Conservation (phyloP, 2,329 filamentous ascomycete species). For the Calonectria honghensis region DNA sequence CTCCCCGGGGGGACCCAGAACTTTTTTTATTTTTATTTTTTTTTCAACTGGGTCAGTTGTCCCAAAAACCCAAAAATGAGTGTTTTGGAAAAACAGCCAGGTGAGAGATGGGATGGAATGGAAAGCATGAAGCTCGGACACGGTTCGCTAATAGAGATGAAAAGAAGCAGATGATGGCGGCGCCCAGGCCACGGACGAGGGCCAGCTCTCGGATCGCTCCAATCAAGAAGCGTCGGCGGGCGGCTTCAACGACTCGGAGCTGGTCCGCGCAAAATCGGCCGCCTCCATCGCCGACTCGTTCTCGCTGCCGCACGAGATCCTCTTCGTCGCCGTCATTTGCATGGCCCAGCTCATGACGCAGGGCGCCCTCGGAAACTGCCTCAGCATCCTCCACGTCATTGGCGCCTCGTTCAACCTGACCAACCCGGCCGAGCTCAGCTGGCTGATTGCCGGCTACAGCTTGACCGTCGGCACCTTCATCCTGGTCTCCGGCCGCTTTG, state of each 20-base stretch:
- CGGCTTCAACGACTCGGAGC: slow-evolving; percentile 24
- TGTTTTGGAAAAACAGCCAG: slow-evolving; percentile 2
- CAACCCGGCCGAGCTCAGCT: slow-evolving; percentile 57
- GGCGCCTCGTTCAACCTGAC: slow-evolving; percentile 48
- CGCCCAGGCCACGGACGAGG: not conserved
- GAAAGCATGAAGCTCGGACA: not conserved
- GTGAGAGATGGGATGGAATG: not conserved
- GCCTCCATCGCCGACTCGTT: slow-evolving; percentile 50
- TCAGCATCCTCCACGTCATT: slow-evolving; percentile 50
- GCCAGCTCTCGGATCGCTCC: slow-evolving; percentile 12
- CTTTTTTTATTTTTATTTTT: not conserved
- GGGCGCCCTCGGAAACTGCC: slow-evolving; percentile 50
- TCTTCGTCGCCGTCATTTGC: slow-evolving; percentile 49
- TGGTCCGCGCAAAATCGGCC: slow-evolving; percentile 47
- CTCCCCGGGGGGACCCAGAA: not conserved
- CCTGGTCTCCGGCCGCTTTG: slow-evolving; percentile 73
- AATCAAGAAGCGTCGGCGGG: not conserved
- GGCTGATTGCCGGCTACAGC: slow-evolving; percentile 66
- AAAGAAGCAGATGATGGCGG: not conserved
- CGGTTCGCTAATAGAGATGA: not conserved
- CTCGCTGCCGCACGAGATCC: slow-evolving; percentile 42
- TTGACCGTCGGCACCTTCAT: slow-evolving; percentile 67
- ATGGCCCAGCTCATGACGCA: slow-evolving; percentile 54
- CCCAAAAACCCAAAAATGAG: not conserved
- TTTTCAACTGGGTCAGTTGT: not conserved